Base-by-base conservation (phyloP, 1,139 yeast genomes). In the Yamadazyma taylorii region DNA sequence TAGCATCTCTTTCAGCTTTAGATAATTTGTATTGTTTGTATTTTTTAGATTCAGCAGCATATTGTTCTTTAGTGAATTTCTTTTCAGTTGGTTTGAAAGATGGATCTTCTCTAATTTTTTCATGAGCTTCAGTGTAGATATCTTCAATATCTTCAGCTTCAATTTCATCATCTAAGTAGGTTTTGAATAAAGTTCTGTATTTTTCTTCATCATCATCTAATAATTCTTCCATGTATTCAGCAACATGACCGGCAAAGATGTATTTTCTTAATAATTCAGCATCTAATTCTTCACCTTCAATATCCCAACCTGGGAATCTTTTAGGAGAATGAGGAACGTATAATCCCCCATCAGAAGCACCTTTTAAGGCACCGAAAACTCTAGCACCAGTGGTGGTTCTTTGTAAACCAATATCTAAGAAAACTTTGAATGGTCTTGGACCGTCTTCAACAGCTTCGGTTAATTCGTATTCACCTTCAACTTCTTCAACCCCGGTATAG, bases 301-400 rank as follows among this genome's bases (percentile, higher is more conserved):
- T 86, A 77, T 92, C 99, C 95, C 92, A 92, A 79, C 98, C 99
- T 75, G 99, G 99, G 96, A 90, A 92, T 85, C 98, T 90, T 84
- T 90, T 90, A 68, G 96, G 86, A 60, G 96, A 88, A 90, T 92
- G 99, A 58, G 99, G 99, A 69, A 92, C 81, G 90, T 86, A 88
- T 66, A 92, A 81, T 65, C 99, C 99, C 86, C 98, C 99, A 73
- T 92, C 99, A 52, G 97, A 90, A 68, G 98, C 98, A 86, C 99
- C 99, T 85, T 92, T 92, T 70, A 94, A 81, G 68, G 90, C 97
- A 86, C 97, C 99, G 65, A 92, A 92, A 71, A 92, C 81, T 78
- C 96, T 88, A 69, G 97, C 97, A 88, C 99, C 99, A 64, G 97
- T 90, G 78, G 99, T 92, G 78, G 99, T 89, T 85, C 99, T 92